phyloP scores from a whole-genome alignment of 2,329 filamentous ascomycete genomes.

The Fusarium acutatum region DNA sequence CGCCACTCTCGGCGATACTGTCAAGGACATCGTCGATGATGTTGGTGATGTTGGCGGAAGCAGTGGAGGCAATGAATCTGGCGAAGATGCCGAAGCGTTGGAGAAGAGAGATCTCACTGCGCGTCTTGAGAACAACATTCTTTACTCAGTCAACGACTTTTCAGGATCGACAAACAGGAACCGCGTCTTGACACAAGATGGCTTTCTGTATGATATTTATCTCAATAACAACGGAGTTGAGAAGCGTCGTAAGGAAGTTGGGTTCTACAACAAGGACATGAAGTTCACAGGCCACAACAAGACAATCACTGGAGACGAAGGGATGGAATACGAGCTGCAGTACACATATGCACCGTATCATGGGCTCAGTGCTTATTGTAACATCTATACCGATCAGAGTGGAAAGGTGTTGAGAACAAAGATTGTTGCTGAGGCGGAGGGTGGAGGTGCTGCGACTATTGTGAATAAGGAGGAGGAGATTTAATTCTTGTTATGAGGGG shows the following conservation, averaged over 20 bases:
- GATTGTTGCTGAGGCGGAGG: slow-evolving; percentile 23
- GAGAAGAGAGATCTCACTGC: slow-evolving; percentile 17
- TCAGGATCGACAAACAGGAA: slow-evolving; percentile 21
- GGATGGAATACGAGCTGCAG: slow-evolving; percentile 10
- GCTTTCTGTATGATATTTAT: slow-evolving; percentile 18
- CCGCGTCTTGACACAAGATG: slow-evolving; percentile 19
- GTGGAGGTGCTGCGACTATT: slow-evolving; percentile 21
- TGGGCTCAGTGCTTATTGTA: slow-evolving; percentile 17
- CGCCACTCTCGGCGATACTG: slow-evolving; percentile 8
- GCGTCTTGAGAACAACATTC: slow-evolving; percentile 18
- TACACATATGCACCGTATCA: slow-evolving; percentile 19
- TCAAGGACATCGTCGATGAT: slow-evolving; percentile 3
- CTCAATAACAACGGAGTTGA: slow-evolving; percentile 15
- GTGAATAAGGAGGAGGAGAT: slow-evolving; percentile 10
- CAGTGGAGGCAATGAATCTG: neutral
- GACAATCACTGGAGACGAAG: neutral
- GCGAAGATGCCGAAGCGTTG: neutral
- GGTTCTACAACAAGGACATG: slow-evolving; percentile 23
- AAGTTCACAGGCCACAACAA: slow-evolving; percentile 22
- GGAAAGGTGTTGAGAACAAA: slow-evolving; percentile 21
- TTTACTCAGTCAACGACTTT: slow-evolving; percentile 25
- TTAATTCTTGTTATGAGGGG: neutral
- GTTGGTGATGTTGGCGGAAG: slow-evolving; percentile 4
- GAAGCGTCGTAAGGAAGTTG: slow-evolving; percentile 18
- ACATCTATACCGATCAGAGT: slow-evolving; percentile 13